phyloP scores from a whole-genome alignment of 805 yeast species.

The Wickerhamomyces canadensis region DNA sequence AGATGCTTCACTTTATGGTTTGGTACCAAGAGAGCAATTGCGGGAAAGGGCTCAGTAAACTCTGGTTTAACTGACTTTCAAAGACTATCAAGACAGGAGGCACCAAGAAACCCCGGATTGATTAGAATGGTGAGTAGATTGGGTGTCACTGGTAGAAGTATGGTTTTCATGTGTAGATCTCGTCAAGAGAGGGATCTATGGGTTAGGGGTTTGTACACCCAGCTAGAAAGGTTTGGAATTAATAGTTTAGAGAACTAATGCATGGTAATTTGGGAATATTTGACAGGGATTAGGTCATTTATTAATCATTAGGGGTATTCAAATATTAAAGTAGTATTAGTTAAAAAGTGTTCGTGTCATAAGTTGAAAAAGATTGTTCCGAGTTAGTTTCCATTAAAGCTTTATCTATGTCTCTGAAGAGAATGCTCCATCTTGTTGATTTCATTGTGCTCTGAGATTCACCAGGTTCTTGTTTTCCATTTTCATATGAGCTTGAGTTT shows the following conservation, averaged over 20 bases:
- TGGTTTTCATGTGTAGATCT: slow-evolving; percentile 77
- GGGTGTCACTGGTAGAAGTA: slow-evolving; percentile 61
- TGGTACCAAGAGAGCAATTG: slow-evolving; percentile 52
- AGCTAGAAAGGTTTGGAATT: slow-evolving; percentile 28
- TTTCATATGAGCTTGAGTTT: neutral
- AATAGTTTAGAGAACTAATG: neutral
- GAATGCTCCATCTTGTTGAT: slow-evolving; percentile 15
- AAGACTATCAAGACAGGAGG: slow-evolving; percentile 14
- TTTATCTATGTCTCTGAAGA: slow-evolving; percentile 20
- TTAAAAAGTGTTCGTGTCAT: too few relatives aligned
- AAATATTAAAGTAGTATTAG: too few relatives aligned
- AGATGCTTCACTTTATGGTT: slow-evolving; percentile 85
- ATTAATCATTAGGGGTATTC: too few relatives aligned
- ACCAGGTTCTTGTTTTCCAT: neutral
- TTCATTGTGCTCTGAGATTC: neutral
- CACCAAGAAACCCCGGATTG: slow-evolving; percentile 34
- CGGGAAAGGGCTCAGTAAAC: slow-evolving; percentile 13
- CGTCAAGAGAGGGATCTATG: slow-evolving; percentile 79
- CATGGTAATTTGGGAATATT: neutral
- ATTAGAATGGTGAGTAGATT: slow-evolving; percentile 43
- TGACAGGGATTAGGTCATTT: too few relatives aligned
- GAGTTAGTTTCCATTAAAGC: slow-evolving; percentile 20
- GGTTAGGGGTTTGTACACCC: slow-evolving; percentile 44
- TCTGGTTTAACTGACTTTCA: neutral
- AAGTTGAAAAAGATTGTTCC: too few relatives aligned